Evolutionary conservation across 1,284 basidiomycete species (phyloP).

Genomic region (Cutaneotrichosporon sp.): DNA sequence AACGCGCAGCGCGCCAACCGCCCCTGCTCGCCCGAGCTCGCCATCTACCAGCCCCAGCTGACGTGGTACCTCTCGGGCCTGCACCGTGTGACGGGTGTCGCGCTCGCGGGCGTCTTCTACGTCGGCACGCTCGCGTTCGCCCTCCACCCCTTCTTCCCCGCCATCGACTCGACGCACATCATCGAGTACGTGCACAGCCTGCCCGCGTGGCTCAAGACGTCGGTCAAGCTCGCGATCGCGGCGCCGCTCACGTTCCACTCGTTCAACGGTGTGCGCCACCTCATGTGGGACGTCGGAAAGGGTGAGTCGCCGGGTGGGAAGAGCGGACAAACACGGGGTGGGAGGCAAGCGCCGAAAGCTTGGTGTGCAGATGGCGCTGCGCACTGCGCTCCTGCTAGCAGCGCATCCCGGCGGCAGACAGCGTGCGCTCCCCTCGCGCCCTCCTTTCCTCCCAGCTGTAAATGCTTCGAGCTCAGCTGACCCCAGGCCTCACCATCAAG

Average conservation of each 20-base stretch:
- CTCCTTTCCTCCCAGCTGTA: constrained; percentile 15
- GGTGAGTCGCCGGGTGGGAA: constrained; percentile 62
- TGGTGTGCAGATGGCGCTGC: too few species aligned
- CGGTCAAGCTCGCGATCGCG: constrained; percentile 74
- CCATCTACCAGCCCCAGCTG: constrained; percentile 92
- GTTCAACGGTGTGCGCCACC: constrained; percentile 87
- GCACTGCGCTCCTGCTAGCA: too few species aligned
- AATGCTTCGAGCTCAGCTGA: constrained; percentile 8
- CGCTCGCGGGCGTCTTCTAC: constrained; percentile 80
- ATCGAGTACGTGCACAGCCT: constrained; percentile 66
- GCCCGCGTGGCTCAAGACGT: constrained; percentile 71
- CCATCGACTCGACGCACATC: constrained; percentile 70
- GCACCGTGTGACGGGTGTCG: constrained; percentile 81
- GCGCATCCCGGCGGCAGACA: too few species aligned
- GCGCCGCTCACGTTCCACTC: constrained; percentile 87
- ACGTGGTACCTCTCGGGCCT: constrained; percentile 86
- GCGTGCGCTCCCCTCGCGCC: not conserved
- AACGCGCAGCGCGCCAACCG: constrained; percentile 83
- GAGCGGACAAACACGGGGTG: too few species aligned
- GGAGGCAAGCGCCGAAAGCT: too few species aligned
- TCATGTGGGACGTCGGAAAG: constrained; percentile 87
- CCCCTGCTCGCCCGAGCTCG: constrained; percentile 88
- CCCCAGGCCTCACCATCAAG: constrained; percentile 73
- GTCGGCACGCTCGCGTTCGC: constrained; percentile 86
- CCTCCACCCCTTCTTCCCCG: constrained; percentile 67